Evolutionary conservation across 352 stramenopile genomes (phyloP).

Genomic region (Pythium volutum): DNA sequence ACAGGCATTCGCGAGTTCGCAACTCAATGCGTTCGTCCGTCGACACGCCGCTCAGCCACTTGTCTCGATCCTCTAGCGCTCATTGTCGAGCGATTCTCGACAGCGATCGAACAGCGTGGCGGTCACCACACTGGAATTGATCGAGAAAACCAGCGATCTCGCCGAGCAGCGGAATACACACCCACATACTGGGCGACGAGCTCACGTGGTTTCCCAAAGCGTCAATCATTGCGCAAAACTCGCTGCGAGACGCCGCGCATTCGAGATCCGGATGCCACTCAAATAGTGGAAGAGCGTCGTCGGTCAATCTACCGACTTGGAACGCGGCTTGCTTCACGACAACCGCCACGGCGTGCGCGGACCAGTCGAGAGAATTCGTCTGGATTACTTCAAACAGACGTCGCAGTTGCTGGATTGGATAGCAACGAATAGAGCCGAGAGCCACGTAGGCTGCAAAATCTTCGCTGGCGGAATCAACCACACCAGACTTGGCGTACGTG

Average conservation of each 20-base stretch:
- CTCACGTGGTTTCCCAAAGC: background rate
- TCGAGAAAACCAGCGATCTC: slow-evolving; percentile 12
- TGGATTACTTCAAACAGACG: slow-evolving; percentile 7
- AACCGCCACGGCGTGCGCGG: background rate
- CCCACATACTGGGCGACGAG: slow-evolving; percentile 6
- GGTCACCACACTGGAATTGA: background rate
- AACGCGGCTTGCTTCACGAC: slow-evolving; percentile 6
- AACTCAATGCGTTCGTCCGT: slow-evolving; percentile 1
- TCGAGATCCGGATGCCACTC: slow-evolving; percentile 8
- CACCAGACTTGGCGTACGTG: slow-evolving; percentile 3
- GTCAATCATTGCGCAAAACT: background rate
- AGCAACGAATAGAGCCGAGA: background rate
- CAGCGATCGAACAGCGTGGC: background rate
- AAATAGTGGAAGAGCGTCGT: background rate
- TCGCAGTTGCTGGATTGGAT: slow-evolving; percentile 8
- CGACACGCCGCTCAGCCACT: slow-evolving; percentile 9
- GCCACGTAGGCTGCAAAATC: slow-evolving; percentile 6
- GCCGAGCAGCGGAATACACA: slow-evolving; percentile 6
- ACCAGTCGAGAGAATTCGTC: slow-evolving; percentile 9
- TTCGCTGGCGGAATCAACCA: background rate
- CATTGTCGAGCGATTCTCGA: background rate
- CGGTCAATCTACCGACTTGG: slow-evolving; percentile 2
- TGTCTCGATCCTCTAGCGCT: slow-evolving; percentile 5
- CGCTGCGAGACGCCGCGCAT: background rate
- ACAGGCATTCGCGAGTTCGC: slow-evolving; percentile 8